These are phyloP conservation scores for Myrica gale DNA, from an alignment of 306 rosid species.

Conservation along the genomic window DNA sequence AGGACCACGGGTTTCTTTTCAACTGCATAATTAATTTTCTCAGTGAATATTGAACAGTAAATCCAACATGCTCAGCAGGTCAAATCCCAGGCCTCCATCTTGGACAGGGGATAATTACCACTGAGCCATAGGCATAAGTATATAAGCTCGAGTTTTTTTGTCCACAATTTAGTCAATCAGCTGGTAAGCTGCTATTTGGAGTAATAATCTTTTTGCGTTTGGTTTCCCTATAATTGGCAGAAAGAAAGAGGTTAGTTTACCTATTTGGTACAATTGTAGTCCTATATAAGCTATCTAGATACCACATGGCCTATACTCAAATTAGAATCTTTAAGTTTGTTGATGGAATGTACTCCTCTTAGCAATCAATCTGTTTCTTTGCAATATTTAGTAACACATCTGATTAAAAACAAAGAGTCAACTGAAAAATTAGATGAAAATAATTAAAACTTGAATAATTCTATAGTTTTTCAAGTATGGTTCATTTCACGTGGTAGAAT, in stretches of 20 bases:
- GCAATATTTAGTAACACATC: background rate
- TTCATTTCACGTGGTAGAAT: background rate
- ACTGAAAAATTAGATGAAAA: background rate
- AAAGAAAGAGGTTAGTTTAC: background rate
- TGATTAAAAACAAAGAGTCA: background rate
- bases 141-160: too few relatives aligned
- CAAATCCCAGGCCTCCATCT: background rate
- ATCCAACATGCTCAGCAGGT: background rate
- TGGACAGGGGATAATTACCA: background rate
- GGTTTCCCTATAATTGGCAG: too few relatives aligned
- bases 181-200: background rate
- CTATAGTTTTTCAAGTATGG: background rate
- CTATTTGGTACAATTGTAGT: background rate
- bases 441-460: background rate
- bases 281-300: background rate
- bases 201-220: background rate
- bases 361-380: background rate
- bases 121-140: too few relatives aligned
- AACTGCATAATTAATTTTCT: too few relatives aligned
- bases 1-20: too few relatives aligned
- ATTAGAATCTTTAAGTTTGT: too few relatives aligned
- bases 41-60: too few relatives aligned
- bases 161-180: background rate
- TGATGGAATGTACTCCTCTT: background rate
- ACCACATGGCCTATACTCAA: too few relatives aligned